Evolutionary conservation across 306 rosid genomes (phyloP).

Genomic region (Trifolium fragiferum): DNA sequence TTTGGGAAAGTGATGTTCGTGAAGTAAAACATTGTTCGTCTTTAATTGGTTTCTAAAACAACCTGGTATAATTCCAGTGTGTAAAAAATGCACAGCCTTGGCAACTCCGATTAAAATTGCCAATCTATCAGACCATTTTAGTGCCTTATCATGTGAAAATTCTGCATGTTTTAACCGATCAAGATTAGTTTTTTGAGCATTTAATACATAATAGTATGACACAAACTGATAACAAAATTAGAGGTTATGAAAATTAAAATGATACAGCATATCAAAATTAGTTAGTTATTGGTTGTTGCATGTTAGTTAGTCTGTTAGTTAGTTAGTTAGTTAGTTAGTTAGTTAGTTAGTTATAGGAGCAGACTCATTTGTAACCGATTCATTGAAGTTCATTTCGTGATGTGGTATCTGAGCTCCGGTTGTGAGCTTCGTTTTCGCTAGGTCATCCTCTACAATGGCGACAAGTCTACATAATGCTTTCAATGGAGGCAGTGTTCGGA

Average conservation of each 20-base stretch:
- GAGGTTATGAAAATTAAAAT: background rate
- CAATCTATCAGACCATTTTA: constrained; percentile 87
- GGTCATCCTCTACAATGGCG: background rate
- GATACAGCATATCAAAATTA: constrained; percentile 8
- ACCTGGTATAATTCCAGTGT: constrained; percentile 81
- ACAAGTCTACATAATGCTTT: background rate
- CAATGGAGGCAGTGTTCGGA: background rate
- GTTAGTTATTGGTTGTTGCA: background rate
- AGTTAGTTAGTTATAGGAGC: background rate
- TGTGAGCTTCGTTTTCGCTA: background rate
- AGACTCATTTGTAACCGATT: background rate
- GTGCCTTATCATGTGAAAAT: constrained; percentile 59
- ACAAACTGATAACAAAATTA: background rate
- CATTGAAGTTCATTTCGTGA: background rate
- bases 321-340: no score
- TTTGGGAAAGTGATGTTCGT: constrained; percentile 77
- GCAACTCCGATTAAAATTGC: constrained; percentile 82
- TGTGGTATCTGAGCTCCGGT: background rate
- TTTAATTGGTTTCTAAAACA: constrained; percentile 70
- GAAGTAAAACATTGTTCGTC: constrained; percentile 74
- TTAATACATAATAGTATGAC: constrained; percentile 20
- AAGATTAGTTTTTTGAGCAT: constrained; percentile 40
- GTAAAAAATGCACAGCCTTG: constrained; percentile 85
- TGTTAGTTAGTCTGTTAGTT: no score
- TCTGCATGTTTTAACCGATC: constrained; percentile 50